Evolutionary conservation across 2,329 filamentous ascomycete species (phyloP).

Genomic region (Cryphonectria nitschkei): DNA sequence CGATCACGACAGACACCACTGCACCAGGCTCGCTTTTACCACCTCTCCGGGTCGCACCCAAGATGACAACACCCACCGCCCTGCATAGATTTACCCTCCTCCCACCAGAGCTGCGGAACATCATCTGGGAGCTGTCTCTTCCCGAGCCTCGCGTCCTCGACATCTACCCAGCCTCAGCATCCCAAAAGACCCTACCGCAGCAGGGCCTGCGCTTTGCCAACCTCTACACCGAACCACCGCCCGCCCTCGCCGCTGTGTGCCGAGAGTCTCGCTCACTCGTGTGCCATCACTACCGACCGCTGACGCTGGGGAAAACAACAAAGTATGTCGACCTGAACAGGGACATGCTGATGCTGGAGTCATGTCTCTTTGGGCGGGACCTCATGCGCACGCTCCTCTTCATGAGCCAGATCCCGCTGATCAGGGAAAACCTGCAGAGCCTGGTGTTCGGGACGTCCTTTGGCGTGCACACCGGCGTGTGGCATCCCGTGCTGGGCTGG

Average conservation of each 20-base stretch:
- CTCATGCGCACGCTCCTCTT: slow-evolving; percentile 51
- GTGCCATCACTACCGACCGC: slow-evolving; percentile 47
- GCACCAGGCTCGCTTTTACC: background rate
- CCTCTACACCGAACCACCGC: slow-evolving; percentile 49
- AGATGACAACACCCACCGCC: slow-evolving; percentile 16
- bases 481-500: slow-evolving; percentile 50
- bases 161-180: slow-evolving; percentile 49
- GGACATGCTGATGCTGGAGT: slow-evolving; percentile 52
- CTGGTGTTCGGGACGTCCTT: slow-evolving; percentile 53
- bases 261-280: slow-evolving; percentile 49
- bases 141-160: slow-evolving; percentile 51
- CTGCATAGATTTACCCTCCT: slow-evolving; percentile 41
- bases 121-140: slow-evolving; percentile 51
- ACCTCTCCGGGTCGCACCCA: background rate
- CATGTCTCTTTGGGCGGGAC: slow-evolving; percentile 51
- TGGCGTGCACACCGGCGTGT: slow-evolving; percentile 49
- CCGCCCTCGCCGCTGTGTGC: slow-evolving; percentile 48
- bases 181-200: slow-evolving; percentile 44
- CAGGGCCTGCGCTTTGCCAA: slow-evolving; percentile 52
- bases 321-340: slow-evolving; percentile 51
- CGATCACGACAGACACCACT: background rate
- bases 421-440: slow-evolving; percentile 45
- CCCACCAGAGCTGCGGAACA: slow-evolving; percentile 49
- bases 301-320: slow-evolving; percentile 49
- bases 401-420: slow-evolving; percentile 49